Percentiles rank a stretch among this genome's conserved stretches.
Evolutionary conservation across 352 stramenopile genomes (phyloP).

Genomic region (Pythium rhizo-oryzae): DNA sequence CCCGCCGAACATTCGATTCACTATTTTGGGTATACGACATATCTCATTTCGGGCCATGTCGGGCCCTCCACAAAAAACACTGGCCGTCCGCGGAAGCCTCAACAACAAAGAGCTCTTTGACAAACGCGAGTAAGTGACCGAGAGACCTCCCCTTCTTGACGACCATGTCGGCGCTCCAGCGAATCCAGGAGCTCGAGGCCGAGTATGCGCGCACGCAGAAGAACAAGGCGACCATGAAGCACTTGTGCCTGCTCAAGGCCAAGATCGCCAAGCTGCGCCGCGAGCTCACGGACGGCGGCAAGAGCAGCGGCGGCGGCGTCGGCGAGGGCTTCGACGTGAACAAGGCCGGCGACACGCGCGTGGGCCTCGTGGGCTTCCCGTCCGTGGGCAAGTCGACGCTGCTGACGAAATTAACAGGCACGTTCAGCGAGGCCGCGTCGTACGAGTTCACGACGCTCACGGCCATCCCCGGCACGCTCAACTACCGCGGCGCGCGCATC

Average conservation of each 20-base stretch:
- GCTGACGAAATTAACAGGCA: conserved; percentile 97
- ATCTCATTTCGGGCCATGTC: conserved; percentile 1
- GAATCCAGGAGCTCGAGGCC: conserved; percentile 83
- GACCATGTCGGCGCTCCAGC: conserved; percentile 54
- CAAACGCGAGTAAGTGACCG: background rate
- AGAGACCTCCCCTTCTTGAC: background rate
- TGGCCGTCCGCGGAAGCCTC: conserved; percentile 16
- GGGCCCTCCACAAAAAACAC: conserved; percentile 18
- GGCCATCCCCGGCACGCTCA: conserved; percentile 97
- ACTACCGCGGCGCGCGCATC: conserved; percentile 92
- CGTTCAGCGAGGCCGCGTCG: conserved; percentile 93
- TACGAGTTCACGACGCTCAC: conserved; percentile 99
- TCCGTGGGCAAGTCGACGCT: conserved; percentile 99
- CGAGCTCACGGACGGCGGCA: conserved; percentile 90
- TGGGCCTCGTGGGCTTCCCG: conserved; percentile 98
- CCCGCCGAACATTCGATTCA: background rate
- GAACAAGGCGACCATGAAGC: conserved; percentile 99
- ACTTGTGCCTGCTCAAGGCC: conserved; percentile 97
- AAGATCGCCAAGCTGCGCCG: conserved; percentile 97
- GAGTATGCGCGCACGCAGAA: conserved; percentile 99
- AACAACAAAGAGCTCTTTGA: background rate
- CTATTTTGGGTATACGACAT: background rate
- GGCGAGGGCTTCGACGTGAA: conserved; percentile 92
- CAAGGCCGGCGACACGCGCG: conserved; percentile 96
- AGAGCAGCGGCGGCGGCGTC: conserved; percentile 49